Evolutionary conservation across 1,284 basidiomycete genomes (phyloP).

Genomic region (Apiotrichum mycotoxinovorans): DNA sequence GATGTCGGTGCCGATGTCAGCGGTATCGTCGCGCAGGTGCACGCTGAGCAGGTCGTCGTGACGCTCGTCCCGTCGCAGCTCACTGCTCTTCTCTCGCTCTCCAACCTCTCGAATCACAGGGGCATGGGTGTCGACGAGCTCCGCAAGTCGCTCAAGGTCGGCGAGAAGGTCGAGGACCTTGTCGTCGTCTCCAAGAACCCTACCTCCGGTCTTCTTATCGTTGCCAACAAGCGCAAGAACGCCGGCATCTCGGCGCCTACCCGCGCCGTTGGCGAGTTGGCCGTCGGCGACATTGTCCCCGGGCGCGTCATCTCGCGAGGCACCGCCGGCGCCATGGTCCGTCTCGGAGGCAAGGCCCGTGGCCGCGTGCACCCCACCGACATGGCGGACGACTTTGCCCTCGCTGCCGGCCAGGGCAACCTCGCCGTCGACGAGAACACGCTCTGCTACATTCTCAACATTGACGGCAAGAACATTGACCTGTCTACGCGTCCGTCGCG

Average conservation of each 20-base stretch:
- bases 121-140: conserved; percentile 67
- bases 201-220: conserved; percentile 82
- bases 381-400: conserved; percentile 66
- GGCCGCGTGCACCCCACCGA: conserved; percentile 79
- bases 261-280: conserved; percentile 64
- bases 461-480: conserved; percentile 67
- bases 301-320: conserved; percentile 72
- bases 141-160: conserved; percentile 62
- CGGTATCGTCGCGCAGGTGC: conserved; percentile 70
- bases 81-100: conserved; percentile 77
- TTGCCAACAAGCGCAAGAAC: conserved; percentile 62
- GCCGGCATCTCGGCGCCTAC: conserved; percentile 53
- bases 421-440: conserved; percentile 66
- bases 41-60: conserved; percentile 76
- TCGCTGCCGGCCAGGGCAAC: conserved; percentile 53
- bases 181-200: conserved; percentile 85
- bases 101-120: conserved; percentile 81
- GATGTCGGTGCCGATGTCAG: conserved; percentile 71
- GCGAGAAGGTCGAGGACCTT: conserved; percentile 71
- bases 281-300: conserved; percentile 66
- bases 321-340: conserved; percentile 65
- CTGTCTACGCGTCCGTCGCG: conserved; percentile 72
- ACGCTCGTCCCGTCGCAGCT: conserved; percentile 67
- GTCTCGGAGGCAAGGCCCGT: conserved; percentile 64
- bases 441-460: conserved; percentile 64